Evolutionary conservation across 257 asterid species (phyloP), one percentile per base, ranked within the genome.

Genomic region (Perilla frutescens): DNA sequence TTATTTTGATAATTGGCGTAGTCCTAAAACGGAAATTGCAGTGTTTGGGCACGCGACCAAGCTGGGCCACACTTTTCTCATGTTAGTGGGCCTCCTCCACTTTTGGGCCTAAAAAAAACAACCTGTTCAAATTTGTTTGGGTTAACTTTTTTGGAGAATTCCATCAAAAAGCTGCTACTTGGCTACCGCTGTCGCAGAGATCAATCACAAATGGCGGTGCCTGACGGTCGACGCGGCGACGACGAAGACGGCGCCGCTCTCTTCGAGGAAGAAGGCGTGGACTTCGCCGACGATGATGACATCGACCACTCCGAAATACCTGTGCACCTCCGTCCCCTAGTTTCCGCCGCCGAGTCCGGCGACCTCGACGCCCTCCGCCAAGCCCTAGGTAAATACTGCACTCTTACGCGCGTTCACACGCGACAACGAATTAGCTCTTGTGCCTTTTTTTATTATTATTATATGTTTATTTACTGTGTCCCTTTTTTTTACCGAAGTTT

Each of bases 301-400:
- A 70, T 73, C 49, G 86, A 80, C n/a, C 87, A 85, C 57, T 74
- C 86, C 34, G 96, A 88, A 8, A 77, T 81, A 0, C 96, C 95
- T 48, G 79, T 87, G 31, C 95, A 90, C 77, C 95, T 94, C 77
- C 95, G 92, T 6, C 90, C 92, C 64, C 92, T 94, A 41, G 83
- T 87, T 71, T 50, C 82, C 36, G 96, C 99, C 55, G 87, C 89
- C 53, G 91, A 86, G 79, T 76, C 83, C 41, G 99, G 97, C 31
- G 84, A 87, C 85, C 77, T 88, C 63, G 66, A 78, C 63, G 85
- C 85, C 78, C 97, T 94, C 54, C 90, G 91, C 26, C 74, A 44
- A 14, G 93, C 96, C 85, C 89, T 94, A 32, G 97, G 99, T 88
- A 77, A 50, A 11, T 48, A 3, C 7, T 40, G 11, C 70, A 75